These are phyloP conservation scores for Vaccinium vitisidaea DNA, from an alignment of 148 eudicot species.

Conservation along the genomic window DNA sequence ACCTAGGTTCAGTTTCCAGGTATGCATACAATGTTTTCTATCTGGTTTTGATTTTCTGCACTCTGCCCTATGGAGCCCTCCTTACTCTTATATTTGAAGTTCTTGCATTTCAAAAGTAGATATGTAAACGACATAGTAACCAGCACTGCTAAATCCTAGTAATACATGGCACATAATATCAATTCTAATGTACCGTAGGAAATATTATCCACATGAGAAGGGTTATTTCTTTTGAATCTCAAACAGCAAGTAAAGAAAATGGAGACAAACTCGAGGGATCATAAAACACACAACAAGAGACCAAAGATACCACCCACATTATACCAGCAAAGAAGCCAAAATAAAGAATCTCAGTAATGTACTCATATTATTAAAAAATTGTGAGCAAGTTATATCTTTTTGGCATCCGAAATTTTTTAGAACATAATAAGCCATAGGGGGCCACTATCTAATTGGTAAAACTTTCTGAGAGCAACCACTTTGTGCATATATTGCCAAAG, in stretches of 20 bases:
- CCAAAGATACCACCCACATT: background rate
- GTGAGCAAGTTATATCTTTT: background rate
- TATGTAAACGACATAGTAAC: background rate
- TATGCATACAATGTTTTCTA: background rate
- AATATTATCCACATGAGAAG: background rate
- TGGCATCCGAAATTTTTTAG: background rate
- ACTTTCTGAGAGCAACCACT: background rate
- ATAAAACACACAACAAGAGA: background rate
- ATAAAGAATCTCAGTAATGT: background rate
- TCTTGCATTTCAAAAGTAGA: background rate
- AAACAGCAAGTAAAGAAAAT: background rate
- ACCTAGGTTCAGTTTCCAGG: background rate
- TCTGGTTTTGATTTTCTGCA: background rate
- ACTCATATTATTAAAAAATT: background rate
- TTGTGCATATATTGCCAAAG: background rate
- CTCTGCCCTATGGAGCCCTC: background rate
- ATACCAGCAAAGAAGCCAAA: background rate
- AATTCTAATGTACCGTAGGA: background rate
- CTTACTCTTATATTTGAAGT: background rate
- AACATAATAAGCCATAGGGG: background rate
- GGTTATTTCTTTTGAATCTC: background rate
- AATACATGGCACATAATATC: background rate
- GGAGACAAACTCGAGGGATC: slow-evolving; percentile 6
- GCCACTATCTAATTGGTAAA: background rate
- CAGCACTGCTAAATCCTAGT: background rate